Evolutionary conservation across 208 protist genomes (phyloP).

Genomic region (Tetramitus jugosus): DNA sequence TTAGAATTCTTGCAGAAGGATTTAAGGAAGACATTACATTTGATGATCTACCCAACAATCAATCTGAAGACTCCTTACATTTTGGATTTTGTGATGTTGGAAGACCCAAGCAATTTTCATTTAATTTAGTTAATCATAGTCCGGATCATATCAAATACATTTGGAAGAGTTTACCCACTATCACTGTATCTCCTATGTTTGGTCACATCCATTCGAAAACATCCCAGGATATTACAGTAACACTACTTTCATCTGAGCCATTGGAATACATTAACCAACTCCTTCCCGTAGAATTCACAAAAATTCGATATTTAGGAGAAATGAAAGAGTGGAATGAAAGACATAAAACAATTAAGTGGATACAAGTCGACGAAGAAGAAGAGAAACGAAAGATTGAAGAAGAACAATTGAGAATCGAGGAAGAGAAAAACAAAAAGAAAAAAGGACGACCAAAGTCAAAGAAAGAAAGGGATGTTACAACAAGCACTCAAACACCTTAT

Average conservation of each 20-base stretch:
- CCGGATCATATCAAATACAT: conserved; percentile 58
- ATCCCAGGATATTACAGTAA: conserved; percentile 37
- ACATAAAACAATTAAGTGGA: conserved; percentile 36
- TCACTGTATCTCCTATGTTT: conserved; percentile 47
- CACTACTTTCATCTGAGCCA: conserved; percentile 31
- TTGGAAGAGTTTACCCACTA: conserved; percentile 39
- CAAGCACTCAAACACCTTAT: background rate
- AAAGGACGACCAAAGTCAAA: background rate
- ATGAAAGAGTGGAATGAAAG: conserved; percentile 38
- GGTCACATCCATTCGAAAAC: conserved; percentile 45
- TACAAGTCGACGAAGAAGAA: conserved; percentile 19
- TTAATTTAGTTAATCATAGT: conserved; percentile 72
- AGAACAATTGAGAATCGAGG: background rate
- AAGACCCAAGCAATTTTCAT: conserved; percentile 49
- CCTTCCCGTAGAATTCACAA: background rate
- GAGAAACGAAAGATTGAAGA: conserved; percentile 5
- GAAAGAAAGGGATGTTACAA: background rate
- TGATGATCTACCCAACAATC: conserved; percentile 66
- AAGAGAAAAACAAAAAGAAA: conserved; percentile 17
- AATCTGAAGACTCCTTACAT: conserved; percentile 58
- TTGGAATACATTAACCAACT: conserved; percentile 13
- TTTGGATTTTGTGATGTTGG: conserved; percentile 71
- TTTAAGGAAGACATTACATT: conserved; percentile 73
- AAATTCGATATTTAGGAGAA: background rate
- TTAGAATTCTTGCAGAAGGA: conserved; percentile 63